Percentiles rank a stretch among this genome's conserved stretches.
phyloP scores from a whole-genome alignment of 2,329 filamentous ascomycete species.

The Trichoderma gracile region DNA sequence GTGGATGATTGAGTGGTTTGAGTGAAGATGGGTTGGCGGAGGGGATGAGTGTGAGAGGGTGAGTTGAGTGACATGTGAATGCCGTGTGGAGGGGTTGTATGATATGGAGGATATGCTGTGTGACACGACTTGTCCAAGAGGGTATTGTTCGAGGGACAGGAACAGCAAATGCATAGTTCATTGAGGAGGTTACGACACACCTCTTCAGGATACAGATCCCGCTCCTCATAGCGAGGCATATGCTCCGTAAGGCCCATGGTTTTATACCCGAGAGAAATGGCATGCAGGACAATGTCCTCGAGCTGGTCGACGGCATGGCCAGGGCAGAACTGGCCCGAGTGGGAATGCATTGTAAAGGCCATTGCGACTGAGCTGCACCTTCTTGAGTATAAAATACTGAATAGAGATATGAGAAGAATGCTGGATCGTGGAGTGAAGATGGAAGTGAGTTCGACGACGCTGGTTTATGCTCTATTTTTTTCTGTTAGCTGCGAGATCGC shows the following conservation, averaged over 20 bases:
- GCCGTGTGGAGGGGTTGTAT: not conserved
- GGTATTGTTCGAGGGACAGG: not conserved
- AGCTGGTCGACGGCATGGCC: slow-evolving; percentile 83
- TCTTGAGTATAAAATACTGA: not conserved
- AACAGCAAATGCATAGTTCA: not conserved
- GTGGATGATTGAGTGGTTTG: not conserved
- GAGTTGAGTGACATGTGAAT: slow-evolving; percentile 8
- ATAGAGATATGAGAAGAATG: not conserved
- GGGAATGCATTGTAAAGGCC: slow-evolving; percentile 97
- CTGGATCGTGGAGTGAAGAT: not conserved
- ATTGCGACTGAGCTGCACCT: slow-evolving; percentile 48
- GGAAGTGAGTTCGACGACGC: not conserved
- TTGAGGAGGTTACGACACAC: slow-evolving; percentile 42
- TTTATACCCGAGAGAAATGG: slow-evolving; percentile 75
- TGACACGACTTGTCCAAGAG: not conserved
- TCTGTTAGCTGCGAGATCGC: slow-evolving; percentile 1
- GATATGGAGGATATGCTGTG: slow-evolving; percentile 28
- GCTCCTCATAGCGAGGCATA: slow-evolving; percentile 74
- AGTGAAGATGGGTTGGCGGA: no score
- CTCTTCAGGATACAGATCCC: slow-evolving; percentile 93
- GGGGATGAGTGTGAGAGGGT: no score
- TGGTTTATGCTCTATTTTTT: slow-evolving; percentile 1
- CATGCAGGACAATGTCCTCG: slow-evolving; percentile 78
- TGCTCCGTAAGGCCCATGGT: slow-evolving; percentile 91
- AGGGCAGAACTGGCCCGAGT: slow-evolving; percentile 95